Percentiles rank a stretch among this genome's conserved stretches.
phyloP scores from a whole-genome alignment of 2,329 filamentous ascomycete species.

The Colletotrichum lindemuthianum region DNA sequence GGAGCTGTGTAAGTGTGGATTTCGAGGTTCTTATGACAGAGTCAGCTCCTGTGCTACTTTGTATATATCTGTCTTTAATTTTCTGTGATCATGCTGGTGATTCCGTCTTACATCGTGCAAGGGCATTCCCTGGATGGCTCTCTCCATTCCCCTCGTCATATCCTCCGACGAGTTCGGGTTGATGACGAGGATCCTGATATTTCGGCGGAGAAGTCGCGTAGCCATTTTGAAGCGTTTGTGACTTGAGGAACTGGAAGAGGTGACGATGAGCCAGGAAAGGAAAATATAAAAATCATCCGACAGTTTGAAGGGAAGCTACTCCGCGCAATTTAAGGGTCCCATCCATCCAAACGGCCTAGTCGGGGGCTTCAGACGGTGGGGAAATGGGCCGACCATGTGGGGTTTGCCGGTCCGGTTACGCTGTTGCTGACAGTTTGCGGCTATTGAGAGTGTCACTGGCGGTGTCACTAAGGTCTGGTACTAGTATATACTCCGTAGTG shows the following conservation, averaged over 20 bases:
- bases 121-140: slow-evolving; percentile 55
- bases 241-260: neutral
- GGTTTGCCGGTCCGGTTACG: slow-evolving; percentile 15
- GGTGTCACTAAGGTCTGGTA: neutral
- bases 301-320: neutral
- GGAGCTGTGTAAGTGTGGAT: slow-evolving; percentile 76
- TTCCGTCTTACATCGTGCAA: slow-evolving; percentile 48
- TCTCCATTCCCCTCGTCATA: slow-evolving; percentile 76
- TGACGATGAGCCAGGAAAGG: neutral
- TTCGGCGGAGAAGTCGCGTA: slow-evolving; percentile 42
- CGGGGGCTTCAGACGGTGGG: slow-evolving; percentile 3
- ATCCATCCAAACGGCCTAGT: slow-evolving; percentile 9
- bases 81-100: neutral
- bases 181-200: slow-evolving; percentile 71
- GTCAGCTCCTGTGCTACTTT: slow-evolving; percentile 10
- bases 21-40: slow-evolving; percentile 51
- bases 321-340: neutral
- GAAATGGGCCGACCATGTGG: slow-evolving; percentile 14
- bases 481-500: no score
- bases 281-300: neutral
- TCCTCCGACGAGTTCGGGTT: slow-evolving; percentile 81
- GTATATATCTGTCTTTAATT: neutral
- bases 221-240: slow-evolving; percentile 38
- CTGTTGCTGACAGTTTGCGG: neutral
- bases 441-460: neutral